phyloP scores from a whole-genome alignment of 1,284 basidiomycete species.

The Mycena sp. region DNA sequence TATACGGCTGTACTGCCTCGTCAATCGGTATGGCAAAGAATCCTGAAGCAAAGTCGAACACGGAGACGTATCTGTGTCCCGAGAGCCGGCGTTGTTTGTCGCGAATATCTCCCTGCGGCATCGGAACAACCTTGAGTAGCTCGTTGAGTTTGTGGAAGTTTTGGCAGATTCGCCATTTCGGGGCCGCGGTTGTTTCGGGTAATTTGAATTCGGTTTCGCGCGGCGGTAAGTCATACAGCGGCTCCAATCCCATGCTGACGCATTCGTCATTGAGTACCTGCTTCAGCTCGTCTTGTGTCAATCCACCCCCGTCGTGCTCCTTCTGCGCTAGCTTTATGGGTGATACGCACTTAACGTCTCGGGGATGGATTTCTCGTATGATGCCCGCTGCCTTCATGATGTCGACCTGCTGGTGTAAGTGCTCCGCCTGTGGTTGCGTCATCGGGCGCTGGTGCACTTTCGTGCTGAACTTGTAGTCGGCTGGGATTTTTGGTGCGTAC shows the following conservation, averaged over 20 bases:
- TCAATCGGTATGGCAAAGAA: conserved; percentile 45
- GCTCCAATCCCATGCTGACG: conserved; percentile 33
- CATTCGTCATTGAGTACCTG: conserved; percentile 22
- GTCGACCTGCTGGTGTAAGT: conserved; percentile 40
- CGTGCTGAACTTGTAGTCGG: conserved; percentile 32
- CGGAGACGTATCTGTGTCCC: conserved; percentile 42
- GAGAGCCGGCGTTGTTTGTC: conserved; percentile 44
- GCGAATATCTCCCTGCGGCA: conserved; percentile 47
- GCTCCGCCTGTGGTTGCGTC: conserved; percentile 40
- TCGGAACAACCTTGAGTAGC: conserved; percentile 33
- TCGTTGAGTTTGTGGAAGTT: conserved; percentile 39
- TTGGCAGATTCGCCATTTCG: conserved; percentile 47
- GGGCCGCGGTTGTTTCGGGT: conserved; percentile 5
- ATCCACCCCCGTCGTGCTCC: conserved; percentile 34
- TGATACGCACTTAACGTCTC: conserved; percentile 22
- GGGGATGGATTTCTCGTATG: conserved; percentile 14
- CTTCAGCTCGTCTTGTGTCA: conserved; percentile 19
- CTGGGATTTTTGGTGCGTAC: conserved; percentile 33
- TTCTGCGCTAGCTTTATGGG: conserved; percentile 23
- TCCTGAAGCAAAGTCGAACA: conserved; percentile 43
- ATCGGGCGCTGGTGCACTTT: conserved; percentile 38
- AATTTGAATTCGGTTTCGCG: not conserved
- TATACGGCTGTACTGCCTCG: conserved; percentile 43
- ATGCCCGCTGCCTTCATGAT: conserved; percentile 40
- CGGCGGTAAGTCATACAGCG: conserved; percentile 15